Base-by-base conservation (phyloP, 768 basidiomycete species). In the Rhodosporidiobolus odoratus region DNA sequence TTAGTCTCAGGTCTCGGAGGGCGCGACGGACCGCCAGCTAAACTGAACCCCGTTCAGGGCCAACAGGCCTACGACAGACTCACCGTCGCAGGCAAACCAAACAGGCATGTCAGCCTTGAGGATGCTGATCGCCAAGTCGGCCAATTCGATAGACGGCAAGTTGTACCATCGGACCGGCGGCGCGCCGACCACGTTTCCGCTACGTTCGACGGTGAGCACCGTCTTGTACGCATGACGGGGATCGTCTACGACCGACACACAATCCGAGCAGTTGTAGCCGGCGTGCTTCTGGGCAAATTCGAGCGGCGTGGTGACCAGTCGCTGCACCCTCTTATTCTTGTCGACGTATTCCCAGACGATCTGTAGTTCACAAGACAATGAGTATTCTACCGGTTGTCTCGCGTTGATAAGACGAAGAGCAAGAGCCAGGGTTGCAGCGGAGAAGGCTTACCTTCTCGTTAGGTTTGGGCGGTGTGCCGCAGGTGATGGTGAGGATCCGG, bases 151-250 rank as follows among this genome's bases (percentile, higher is more conserved):
- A 0, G 50, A 35, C 23, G 71, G 68, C 35, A 73, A 40, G 59
- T 76, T 50, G 23, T 81, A 88, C 80, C 77, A 95, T 30, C 88
- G 84, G 23, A 97, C 87, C 21, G 88, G 85, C 10, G 91, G 83
- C 12, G 87, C 93, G 70, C 90, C 90, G 88, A 90, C 92, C 60
- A 98, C 82, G 76, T 98, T 98, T 25, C 94, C 94, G 37, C 97
- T 86, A 76, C 90, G 88, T 76, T 95, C 88, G 23, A 97, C 91
- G 2, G 92, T 92, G 81, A 93, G 94, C 21, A 95, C 83, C 79
- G 87, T 88, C 60, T 84, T 84, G 78, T 40, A 91, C 25, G 82
- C 82, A 77, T 97, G 94, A 34, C 95, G 86, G 12, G 95, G 94
- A 78, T 98, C 95, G 76, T 98, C 88, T 78, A 98, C 91, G 17